Base-by-base conservation (phyloP, 2,329 filamentous ascomycete species). In the Fusarium equiseti region DNA sequence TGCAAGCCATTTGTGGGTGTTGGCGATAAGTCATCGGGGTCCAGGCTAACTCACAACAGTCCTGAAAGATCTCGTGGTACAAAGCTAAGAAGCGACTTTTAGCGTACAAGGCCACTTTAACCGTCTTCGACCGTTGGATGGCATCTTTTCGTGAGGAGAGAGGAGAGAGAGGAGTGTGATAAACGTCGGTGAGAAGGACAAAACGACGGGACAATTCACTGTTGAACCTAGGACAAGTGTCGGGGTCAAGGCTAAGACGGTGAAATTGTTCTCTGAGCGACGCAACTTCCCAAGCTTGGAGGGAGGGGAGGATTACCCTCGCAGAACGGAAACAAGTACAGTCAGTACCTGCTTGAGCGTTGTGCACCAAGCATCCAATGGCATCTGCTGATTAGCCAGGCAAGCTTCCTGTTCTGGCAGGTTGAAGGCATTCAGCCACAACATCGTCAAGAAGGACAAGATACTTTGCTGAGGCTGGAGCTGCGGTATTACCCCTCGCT, bases 321-420 rank as follows among this genome's bases (percentile, higher is more conserved):
- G 46, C 50, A 65, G 48, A 44, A 29, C 20, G 22, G 43, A 54
- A 44, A 46, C 43, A 54, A 32, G 42, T 38, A 38, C 35, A 31
- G 26, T 42, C 26, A 32, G 35, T 43, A 59, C 31, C 59, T 51
- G 50, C 59, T 42, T 40, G 59, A 64, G 66, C 60, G 68, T 52
- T 56, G 40, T 65, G 50, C 59, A 64, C 24, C 48, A 44, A 53
- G 50, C 55, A 62, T 50, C 74, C 74, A 76, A 76, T 76, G 63
- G 54, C 44, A 66, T 51, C n/a, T 46, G 35, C 50, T 44, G 57
- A 49, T 70, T 59, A 12, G 48, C 4, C 54, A 44, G 61, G 29
- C 40, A 64, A 43, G 61, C 71, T 76, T 75, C 74, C 72, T 68
- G 63, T 73, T 76, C 65, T 43, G 74, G 74, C 35, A 75, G 62